These are phyloP conservation scores for Globisporangium paroecandrum DNA, from an alignment of 352 stramenopile genomes.

Conservation along the genomic window DNA sequence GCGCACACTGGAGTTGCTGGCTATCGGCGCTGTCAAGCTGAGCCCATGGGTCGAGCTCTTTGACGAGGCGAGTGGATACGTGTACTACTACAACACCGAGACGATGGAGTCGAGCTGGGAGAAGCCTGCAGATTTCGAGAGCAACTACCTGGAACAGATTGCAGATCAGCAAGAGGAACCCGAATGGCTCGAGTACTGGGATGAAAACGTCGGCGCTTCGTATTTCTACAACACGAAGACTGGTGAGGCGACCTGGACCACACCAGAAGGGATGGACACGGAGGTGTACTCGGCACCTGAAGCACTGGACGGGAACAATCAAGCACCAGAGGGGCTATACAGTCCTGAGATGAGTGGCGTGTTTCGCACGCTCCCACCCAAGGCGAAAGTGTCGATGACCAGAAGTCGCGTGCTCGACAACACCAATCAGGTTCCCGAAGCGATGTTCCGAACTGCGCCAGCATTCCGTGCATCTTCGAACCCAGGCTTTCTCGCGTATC, in stretches of 20 bases:
- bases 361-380: constrained; percentile 20
- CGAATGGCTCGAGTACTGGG: constrained; percentile 75
- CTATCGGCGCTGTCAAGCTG: constrained; percentile 23
- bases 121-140: neutral
- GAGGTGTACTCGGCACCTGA: constrained; percentile 3
- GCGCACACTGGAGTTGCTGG: constrained; percentile 32
- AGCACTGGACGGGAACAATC: constrained; percentile 3
- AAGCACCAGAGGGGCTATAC: neutral
- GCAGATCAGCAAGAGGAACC: constrained; percentile 14
- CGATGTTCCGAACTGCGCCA: constrained; percentile 17
- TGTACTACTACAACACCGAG: constrained; percentile 67
- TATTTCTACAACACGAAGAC: constrained; percentile 76
- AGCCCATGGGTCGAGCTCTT: constrained; percentile 63
- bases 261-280: constrained; percentile 25
- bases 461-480: neutral
- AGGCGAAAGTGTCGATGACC: constrained; percentile 8
- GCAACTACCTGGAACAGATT: neutral
- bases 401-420: neutral
- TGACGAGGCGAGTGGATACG: constrained; percentile 55
- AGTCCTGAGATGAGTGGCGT: neutral
- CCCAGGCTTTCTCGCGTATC: neutral
- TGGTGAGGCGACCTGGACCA: constrained; percentile 64
- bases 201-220: constrained; percentile 53
- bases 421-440: constrained; percentile 8
- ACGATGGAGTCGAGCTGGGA: constrained; percentile 59